Evolutionary conservation across 495 filamentous ascomycete genomes (phyloP).

Genomic region (Thermothielavioides terrestris): DNA sequence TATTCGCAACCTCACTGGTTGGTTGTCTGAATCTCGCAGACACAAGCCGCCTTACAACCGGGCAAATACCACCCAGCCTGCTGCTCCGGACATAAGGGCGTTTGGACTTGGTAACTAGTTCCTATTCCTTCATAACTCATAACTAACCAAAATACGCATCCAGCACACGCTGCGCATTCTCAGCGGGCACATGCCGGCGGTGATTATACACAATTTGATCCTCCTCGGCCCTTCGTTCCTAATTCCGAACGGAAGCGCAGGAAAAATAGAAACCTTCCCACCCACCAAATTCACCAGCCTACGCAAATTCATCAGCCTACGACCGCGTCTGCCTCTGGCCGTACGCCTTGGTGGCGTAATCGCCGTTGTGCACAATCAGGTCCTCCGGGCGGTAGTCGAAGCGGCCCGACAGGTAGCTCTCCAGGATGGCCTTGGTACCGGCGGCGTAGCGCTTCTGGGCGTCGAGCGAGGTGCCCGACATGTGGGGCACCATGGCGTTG

Average conservation of each 20-base stretch:
- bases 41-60: not conserved
- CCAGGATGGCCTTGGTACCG: slow-evolving; percentile 81
- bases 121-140: not conserved
- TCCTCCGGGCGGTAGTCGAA: slow-evolving; percentile 86
- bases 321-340: slow-evolving; percentile 62
- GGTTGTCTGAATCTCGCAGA: not conserved
- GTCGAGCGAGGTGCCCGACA: slow-evolving; percentile 95
- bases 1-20: not conserved
- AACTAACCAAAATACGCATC: not conserved
- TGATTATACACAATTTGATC: not conserved
- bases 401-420: slow-evolving; percentile 79
- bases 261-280: too few relatives aligned
- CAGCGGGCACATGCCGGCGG: not conserved
- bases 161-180: not conserved
- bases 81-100: too few relatives aligned
- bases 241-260: too few relatives aligned
- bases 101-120: not conserved
- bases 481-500: slow-evolving; percentile 97
- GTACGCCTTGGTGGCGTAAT: slow-evolving; percentile 94
- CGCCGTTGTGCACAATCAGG: slow-evolving; percentile 82
- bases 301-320: not conserved
- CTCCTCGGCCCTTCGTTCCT: too few relatives aligned
- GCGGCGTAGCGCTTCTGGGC: slow-evolving; percentile 91
- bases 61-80: too few relatives aligned
- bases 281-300: not conserved